Evolutionary conservation across 2,329 filamentous ascomycete genomes (phyloP).

Genomic region (Gyromitra esculenta): DNA sequence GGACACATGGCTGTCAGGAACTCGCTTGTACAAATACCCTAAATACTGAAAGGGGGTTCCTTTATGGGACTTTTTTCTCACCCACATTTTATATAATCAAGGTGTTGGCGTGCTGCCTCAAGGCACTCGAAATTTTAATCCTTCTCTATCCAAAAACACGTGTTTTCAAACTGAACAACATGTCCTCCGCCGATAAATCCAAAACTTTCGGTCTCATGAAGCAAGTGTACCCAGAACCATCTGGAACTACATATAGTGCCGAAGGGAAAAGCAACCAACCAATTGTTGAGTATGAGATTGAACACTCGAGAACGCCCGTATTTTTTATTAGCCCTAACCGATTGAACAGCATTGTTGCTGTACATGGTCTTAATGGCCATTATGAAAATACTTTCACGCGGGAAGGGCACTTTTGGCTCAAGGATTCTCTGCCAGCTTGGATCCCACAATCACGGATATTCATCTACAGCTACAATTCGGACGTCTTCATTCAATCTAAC

Average conservation of each 20-base stretch:
- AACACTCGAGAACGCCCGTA: not conserved
- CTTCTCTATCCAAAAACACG: not conserved
- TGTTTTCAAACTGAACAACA: not conserved
- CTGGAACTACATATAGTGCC: not conserved
- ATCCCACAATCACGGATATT: not conserved
- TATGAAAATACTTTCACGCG: not conserved
- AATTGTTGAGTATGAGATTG: not conserved
- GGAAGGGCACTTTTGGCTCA: not conserved
- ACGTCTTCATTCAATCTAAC: not conserved
- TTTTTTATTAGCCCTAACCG: not conserved
- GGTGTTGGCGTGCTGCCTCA: not conserved
- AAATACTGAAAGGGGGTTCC: not conserved
- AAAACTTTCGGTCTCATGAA: conserved; percentile 1
- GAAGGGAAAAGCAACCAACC: not conserved
- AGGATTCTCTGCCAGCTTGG: not conserved
- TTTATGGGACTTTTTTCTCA: not conserved
- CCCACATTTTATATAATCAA: not conserved
- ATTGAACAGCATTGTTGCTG: not conserved
- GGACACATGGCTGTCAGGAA: not conserved
- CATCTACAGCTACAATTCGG: not conserved
- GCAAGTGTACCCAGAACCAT: not conserved
- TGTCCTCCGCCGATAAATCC: not conserved
- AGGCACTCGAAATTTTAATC: not conserved
- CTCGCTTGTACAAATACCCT: not conserved
- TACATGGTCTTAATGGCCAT: conserved; percentile 1